phyloP scores from a whole-genome alignment of 2,329 filamentous ascomycete genomes.

The Aquanectria penicillioides region DNA sequence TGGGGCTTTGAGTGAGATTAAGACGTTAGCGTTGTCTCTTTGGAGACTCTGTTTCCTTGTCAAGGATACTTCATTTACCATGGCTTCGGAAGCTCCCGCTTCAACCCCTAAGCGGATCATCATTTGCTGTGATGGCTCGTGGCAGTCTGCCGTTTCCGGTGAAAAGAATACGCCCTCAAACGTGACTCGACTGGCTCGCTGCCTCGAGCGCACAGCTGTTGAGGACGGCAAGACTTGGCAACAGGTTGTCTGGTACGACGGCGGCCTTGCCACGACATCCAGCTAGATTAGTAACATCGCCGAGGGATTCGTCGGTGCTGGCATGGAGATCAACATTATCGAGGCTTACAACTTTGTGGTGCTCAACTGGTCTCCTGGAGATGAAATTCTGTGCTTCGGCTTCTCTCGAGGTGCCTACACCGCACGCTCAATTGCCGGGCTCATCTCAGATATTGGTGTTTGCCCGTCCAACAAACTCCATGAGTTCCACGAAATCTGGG shows the following conservation, averaged over 20 bases:
- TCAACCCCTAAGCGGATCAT: slow-evolving; percentile 39
- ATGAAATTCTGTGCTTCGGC: slow-evolving; percentile 48
- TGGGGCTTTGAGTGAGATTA: not conserved
- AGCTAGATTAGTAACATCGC: slow-evolving; percentile 4
- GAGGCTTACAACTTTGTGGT: slow-evolving; percentile 50
- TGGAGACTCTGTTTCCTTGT: not conserved
- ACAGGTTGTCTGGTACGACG: slow-evolving; percentile 51
- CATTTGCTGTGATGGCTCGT: slow-evolving; percentile 51
- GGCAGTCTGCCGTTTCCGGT: slow-evolving; percentile 42
- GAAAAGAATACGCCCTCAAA: slow-evolving; percentile 44
- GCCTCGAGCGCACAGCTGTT: slow-evolving; percentile 36
- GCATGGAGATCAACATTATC: slow-evolving; percentile 44
- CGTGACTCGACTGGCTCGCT: slow-evolving; percentile 46
- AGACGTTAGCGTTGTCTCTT: not conserved
- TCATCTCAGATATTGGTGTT: slow-evolving; percentile 42
- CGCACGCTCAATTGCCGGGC: slow-evolving; percentile 47
- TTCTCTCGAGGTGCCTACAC: slow-evolving; percentile 51
- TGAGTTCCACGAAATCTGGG: slow-evolving; percentile 39
- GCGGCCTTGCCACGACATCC: slow-evolving; percentile 44
- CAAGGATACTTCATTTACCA: not conserved
- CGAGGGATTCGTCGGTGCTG: slow-evolving; percentile 38
- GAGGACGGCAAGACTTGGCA: slow-evolving; percentile 43
- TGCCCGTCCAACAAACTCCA: slow-evolving; percentile 39
- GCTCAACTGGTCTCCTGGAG: slow-evolving; percentile 44
- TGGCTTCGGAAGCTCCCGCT: slow-evolving; percentile 2